These are phyloP conservation scores for Hordeum pubiflorum DNA, from an alignment of 202 grass and related monocot species.

Conservation along the genomic window DNA sequence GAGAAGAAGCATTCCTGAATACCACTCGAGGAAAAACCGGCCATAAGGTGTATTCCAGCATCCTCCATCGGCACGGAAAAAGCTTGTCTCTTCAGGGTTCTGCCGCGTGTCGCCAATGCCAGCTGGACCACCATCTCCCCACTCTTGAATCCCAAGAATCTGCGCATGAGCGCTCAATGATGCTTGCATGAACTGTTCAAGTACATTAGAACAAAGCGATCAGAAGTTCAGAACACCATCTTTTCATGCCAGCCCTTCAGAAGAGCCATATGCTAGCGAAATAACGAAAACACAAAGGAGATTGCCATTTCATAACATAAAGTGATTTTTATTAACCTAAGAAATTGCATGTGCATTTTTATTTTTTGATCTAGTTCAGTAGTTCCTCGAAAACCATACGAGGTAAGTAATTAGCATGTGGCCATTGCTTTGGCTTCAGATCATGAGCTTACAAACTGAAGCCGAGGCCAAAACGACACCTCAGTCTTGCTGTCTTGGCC, in stretches of 20 bases:
- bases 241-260: conserved; percentile 2
- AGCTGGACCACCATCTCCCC: conserved; percentile 33
- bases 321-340: background rate
- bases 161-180: conserved; percentile 40
- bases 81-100: conserved; percentile 40
- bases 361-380: background rate
- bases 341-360: background rate
- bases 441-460: conserved; percentile 8
- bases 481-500: background rate
- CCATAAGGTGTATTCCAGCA: conserved; percentile 61
- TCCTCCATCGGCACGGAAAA: conserved; percentile 45
- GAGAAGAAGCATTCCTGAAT: conserved; percentile 61
- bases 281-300: background rate
- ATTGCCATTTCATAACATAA: background rate
- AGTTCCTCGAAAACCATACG: background rate
- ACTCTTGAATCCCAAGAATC: conserved; percentile 35
- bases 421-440: conserved; percentile 3
- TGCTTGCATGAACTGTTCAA: conserved; percentile 66
- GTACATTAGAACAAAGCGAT: conserved; percentile 12
- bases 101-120: conserved; percentile 11
- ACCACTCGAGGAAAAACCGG: conserved; percentile 71
- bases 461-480: background rate
- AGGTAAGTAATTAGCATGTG: background rate
- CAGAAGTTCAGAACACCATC: conserved; percentile 19
- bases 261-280: background rate